A percentile compares a stretch with the other conserved stretches of the same genome.
Conservation (phyloP, 495 filamentous ascomycete genomes). For the Aspergillus olivimuriae region DNA sequence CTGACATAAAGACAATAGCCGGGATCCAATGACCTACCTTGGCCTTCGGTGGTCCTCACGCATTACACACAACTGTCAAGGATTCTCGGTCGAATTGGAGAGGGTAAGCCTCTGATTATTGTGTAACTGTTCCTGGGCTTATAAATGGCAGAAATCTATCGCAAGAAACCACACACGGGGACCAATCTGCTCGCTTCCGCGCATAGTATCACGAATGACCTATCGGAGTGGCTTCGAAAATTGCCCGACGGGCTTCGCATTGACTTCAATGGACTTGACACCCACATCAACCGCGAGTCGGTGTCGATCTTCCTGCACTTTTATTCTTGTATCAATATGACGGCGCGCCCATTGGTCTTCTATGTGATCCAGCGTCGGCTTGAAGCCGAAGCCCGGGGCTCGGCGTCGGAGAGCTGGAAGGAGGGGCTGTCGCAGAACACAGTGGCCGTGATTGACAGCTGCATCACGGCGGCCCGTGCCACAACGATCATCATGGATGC, state of each 20-base stretch:
- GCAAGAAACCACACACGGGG: slow-evolving; percentile 36
- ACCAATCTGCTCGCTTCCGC: slow-evolving; percentile 39
- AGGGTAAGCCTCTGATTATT: slow-evolving; percentile 14
- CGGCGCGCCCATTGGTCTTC: slow-evolving; percentile 41
- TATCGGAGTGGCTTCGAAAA: slow-evolving; percentile 35
- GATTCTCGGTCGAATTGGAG: slow-evolving; percentile 38
- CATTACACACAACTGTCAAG: slow-evolving; percentile 42
- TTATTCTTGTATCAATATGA: slow-evolving; percentile 49
- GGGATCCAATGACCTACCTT: slow-evolving; percentile 24
- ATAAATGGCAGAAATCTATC: slow-evolving; percentile 31
- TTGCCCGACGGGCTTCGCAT: slow-evolving; percentile 39
- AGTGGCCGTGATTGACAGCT: slow-evolving; percentile 41
- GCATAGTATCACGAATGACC: slow-evolving; percentile 37
- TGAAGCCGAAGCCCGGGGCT: slow-evolving; percentile 17
- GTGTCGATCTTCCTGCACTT: slow-evolving; percentile 44
- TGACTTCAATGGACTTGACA: slow-evolving; percentile 32
- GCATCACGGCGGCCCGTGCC: slow-evolving; percentile 39
- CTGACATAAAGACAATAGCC: slow-evolving; percentile 15
- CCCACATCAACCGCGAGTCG: slow-evolving; percentile 32
- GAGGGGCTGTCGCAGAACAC: slow-evolving; percentile 34
- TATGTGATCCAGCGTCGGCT: slow-evolving; percentile 43
- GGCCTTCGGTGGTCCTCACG: slow-evolving; percentile 39
- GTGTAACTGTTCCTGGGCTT: neutral
- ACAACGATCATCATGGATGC: slow-evolving; percentile 42
- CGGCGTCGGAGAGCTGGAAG: slow-evolving; percentile 32